Evolutionary conservation across 257 asterid species (phyloP).

Genomic region (Solanum medicagineum): DNA sequence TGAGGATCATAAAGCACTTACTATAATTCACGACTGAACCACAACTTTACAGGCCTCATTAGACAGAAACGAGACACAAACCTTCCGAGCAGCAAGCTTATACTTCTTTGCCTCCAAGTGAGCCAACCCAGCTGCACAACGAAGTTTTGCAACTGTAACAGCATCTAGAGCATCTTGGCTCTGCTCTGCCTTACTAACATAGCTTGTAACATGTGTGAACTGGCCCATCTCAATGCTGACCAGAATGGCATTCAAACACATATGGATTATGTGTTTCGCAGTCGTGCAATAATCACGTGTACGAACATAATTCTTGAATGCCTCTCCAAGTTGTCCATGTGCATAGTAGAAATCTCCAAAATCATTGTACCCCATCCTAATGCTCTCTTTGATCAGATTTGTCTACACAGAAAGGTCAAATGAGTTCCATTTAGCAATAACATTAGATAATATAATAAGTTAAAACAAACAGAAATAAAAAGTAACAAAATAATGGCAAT

Average conservation of each 20-base stretch:
- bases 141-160: conserved; percentile 54
- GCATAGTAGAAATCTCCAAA: conserved; percentile 90
- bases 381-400: conserved; percentile 93
- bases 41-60: background rate
- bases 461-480: background rate
- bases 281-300: conserved; percentile 97
- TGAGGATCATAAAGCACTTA: background rate
- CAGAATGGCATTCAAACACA: conserved; percentile 84
- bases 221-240: conserved; percentile 98
- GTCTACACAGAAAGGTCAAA: conserved; percentile 41
- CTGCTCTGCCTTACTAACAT: conserved; percentile 81
- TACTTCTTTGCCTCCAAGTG: conserved; percentile 68
- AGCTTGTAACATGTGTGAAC: conserved; percentile 82
- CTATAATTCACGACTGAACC: background rate
- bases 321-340: conserved; percentile 82
- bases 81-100: conserved; percentile 98
- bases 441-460: background rate
- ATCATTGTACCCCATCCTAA: conserved; percentile 97
- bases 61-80: conserved; percentile 6
- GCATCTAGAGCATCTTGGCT: conserved; percentile 67
- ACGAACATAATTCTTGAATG: conserved; percentile 83
- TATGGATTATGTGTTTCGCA: conserved; percentile 66
- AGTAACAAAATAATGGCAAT: background rate
- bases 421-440: background rate
- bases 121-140: conserved; percentile 90